Evolutionary conservation across 345 rosid genomes (phyloP), one percentile per base, ranked within the genome.

Genomic region (Populus simonii): DNA sequence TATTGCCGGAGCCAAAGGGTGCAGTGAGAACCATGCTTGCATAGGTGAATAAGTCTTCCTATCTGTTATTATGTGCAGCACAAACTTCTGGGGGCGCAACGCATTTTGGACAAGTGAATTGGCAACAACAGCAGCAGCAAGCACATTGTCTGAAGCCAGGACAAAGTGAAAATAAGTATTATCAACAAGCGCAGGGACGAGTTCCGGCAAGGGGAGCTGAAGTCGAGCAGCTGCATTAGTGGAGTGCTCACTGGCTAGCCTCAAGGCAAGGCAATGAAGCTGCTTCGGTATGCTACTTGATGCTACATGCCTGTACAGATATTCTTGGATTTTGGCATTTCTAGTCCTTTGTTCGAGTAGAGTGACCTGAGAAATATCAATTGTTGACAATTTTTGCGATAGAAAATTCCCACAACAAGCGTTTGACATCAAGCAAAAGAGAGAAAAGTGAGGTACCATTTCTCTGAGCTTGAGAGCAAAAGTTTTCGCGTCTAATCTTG

Each of bases 11-110:
- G 87, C 76, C 15, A 93, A 80, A 66, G 94, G 86, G 81, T 96
- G 98, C 84, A 96, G 38, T 1, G 99, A 92, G 85, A 96, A 96
- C 99, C 99, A 96, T 20, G 99, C 98, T 81, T 96, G 99, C 99
- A 96, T 96, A 0, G 99, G 99, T 31, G 90, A 90, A 76, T 87
- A 92, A 18, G 99, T 96, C 80, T 96, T 96, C 88, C 85, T 84
- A 74, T 96, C 99, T 22, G 99, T 96, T 75, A 96, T 91, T 49
- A 96, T 86, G 86, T 96, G 99, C 20, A 96, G 87, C 27, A 93
- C 97, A 33, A 89, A 71, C 78, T 85, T 96, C 13, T 87, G 80
- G 2, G 96, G 98, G 68, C 78, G 84, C 74, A 91, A 76, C 1
- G 98, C 85, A 78, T 93, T 96, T 18, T 83, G 71, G 62, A 90